phyloP scores from a whole-genome alignment of 2,329 filamentous ascomycete species.

The Fusarium chaquense region DNA sequence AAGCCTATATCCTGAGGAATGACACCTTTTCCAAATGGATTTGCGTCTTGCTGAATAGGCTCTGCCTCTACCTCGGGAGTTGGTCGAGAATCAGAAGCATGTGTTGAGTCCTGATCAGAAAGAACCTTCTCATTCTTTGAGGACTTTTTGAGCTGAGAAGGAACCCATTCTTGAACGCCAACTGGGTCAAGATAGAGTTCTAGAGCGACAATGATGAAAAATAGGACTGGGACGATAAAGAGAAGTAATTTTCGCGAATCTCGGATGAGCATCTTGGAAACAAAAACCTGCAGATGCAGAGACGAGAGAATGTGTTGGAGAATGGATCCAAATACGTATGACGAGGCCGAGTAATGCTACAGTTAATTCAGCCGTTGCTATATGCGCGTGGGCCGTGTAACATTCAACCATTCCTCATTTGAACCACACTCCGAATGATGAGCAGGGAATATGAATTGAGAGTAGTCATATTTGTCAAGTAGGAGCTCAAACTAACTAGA shows the following conservation, averaged over 20 bases:
- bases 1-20: conserved; percentile 2
- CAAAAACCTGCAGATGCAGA: not conserved
- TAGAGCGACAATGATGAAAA: conserved; percentile 49
- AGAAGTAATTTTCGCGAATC: conserved; percentile 51
- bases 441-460: not conserved
- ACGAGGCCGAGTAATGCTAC: not conserved
- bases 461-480: not conserved
- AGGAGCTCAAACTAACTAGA: conserved; percentile 3
- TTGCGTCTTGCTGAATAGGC: not conserved
- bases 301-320: not conserved
- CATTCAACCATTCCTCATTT: conserved; percentile 22
- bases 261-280: conserved; percentile 49
- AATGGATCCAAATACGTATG: conserved; percentile 8
- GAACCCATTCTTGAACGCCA: conserved; percentile 16
- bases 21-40: conserved; percentile 1
- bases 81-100: not conserved
- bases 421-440: conserved; percentile 5
- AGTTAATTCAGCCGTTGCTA: not conserved
- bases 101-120: not conserved
- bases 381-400: not conserved
- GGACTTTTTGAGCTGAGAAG: conserved; percentile 13
- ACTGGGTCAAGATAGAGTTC: conserved; percentile 34
- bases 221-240: conserved; percentile 47
- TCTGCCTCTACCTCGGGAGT: not conserved
- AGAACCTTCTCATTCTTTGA: conserved; percentile 2